Evolutionary conservation across 345 rosid species (phyloP), one percentile per base, ranked within the genome.

Genomic region (Lagerstroemia speciosa): DNA sequence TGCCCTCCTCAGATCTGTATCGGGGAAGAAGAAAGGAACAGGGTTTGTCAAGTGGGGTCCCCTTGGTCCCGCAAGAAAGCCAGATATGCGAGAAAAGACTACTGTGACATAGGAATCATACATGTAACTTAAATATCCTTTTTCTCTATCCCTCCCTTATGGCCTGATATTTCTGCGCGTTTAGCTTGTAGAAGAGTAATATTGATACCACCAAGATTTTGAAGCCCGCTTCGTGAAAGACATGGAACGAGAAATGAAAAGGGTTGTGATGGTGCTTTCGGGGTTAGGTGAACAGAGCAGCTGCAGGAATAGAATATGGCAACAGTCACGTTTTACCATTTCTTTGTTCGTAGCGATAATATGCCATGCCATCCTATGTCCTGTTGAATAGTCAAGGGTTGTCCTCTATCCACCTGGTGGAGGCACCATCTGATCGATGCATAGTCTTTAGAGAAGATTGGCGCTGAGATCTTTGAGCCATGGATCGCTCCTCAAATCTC

Each of bases 221-320:
- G 76, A 73, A 41, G 62, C 27, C 20, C 40, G n/a, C 65, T 63
- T 72, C 46, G 15, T 41, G 17, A 41, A 10, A 41, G 46, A 41
- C 16, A 41, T 11, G 15, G 46, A 15, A 60, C 3, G n/a, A n/a
- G 8, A 27, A 27, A 60, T 17, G 10, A 30, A 6, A 60, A 6
- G 9, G 19, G 67, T 16, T 71, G 20, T 37, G 71, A 62, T 60
- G 81, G 60, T 43, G 70, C 65, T 75, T 77, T 67, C 87, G 62
- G 73, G 71, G 71, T 57, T 36, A 36, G 38, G 38, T 36, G 57
- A 41, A 63, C 67, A 36, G 24, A 14, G 30, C 24, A 32, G 52
- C 74, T 19, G 33, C 16, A 30, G 26, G 37, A 14, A 14, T 40
- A 40, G 27, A 20, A 20, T 4, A 32, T 36, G 38, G 38, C 8